These are phyloP conservation scores for Corrigiola litoralis DNA, from an alignment of 179 eudicot genomes.

Conservation along the genomic window DNA sequence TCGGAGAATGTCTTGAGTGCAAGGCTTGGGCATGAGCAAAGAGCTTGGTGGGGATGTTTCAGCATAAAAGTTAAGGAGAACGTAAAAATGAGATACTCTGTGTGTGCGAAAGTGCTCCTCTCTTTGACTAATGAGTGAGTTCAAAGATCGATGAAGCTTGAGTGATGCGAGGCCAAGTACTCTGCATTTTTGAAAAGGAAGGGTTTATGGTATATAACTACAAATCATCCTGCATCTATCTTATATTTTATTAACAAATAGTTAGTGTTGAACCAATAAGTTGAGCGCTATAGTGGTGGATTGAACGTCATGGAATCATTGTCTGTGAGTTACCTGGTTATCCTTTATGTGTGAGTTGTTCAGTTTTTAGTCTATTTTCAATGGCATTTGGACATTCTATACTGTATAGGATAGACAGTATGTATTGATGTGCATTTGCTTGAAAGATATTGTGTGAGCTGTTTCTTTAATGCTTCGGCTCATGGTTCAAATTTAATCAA, in stretches of 20 bases:
- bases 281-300: not conserved
- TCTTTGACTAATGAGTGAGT: not conserved
- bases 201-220: not conserved
- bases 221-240: not conserved
- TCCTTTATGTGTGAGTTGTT: not conserved
- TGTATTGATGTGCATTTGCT: no score
- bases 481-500: not conserved
- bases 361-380: not conserved
- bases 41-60: no score
- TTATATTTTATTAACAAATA: no score
- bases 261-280: no score
- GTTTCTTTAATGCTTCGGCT: not conserved
- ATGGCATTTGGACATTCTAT: not conserved
- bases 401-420: not conserved
- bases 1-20: no score
- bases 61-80: no score
- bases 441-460: not conserved
- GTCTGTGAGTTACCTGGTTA: not conserved
- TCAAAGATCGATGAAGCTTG: not conserved
- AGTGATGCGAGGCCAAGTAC: not conserved
- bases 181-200: not conserved
- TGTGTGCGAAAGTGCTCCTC: not conserved
- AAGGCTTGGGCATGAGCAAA: no score
- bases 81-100: no score
- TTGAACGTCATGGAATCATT: not conserved